Evolutionary conservation across 2,329 filamentous ascomycete species (phyloP).

Genomic region (Penicillium sp.): DNA sequence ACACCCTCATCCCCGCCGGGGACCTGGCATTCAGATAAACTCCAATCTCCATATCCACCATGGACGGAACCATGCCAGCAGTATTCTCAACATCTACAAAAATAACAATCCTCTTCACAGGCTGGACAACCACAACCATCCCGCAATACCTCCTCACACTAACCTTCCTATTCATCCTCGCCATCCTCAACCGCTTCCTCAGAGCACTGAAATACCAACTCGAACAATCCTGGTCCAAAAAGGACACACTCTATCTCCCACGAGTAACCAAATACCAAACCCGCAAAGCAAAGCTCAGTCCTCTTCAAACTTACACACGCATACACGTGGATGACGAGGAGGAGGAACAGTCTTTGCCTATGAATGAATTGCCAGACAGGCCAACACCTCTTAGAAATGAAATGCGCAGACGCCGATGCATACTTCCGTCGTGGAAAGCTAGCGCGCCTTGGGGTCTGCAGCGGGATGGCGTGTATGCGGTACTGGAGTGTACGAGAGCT

Average conservation of each 20-base stretch:
- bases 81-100: conserved; percentile 1
- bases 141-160: conserved; percentile 2
- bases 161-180: conserved; percentile 4
- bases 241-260: background rate
- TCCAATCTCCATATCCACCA: background rate
- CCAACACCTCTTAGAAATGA: background rate
- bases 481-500: conserved; percentile 2
- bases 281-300: conserved; percentile 4
- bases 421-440: conserved; percentile 1
- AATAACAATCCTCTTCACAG: conserved; percentile 8
- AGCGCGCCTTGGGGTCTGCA: conserved; percentile 4
- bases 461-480: background rate
- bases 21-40: too few species aligned
- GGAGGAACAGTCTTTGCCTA: background rate
- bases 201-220: conserved; percentile 8
- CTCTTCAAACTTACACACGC: background rate
- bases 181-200: conserved; percentile 10
- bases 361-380: background rate
- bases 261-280: background rate
- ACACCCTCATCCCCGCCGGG: too few species aligned
- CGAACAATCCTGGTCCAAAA: background rate
- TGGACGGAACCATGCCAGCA: conserved; percentile 1
- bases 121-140: conserved; percentile 6
- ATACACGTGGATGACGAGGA: background rate
- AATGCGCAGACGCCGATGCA: too few species aligned